Base-by-base conservation (phyloP, 2,329 filamentous ascomycete genomes). In the Lecanicillium sp. region DNA sequence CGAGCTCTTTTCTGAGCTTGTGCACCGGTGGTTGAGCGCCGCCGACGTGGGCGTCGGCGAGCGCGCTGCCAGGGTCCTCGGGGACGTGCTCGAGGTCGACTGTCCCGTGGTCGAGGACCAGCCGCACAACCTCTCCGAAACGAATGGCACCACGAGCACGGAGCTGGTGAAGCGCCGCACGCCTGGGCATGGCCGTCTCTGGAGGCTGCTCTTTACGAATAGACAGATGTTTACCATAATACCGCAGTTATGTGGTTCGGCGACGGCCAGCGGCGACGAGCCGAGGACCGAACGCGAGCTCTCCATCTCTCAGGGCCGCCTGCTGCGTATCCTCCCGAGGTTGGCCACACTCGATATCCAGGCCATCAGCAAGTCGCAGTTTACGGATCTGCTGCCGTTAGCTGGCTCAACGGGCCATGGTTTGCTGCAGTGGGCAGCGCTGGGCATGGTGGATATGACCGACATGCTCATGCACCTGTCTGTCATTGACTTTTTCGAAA, bases 41-140 rank as follows among this genome's bases (percentile, higher is more conserved):
- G 37, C 33, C 5, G 39, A 44, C 11, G 36, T 42, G 5, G 40
- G 43, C 14, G 18, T 43, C 29, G 48, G 71, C 10, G 71, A 78
- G 50, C 67, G 64, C 22, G 74, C 68, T 3, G 62, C 62, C 2
- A 63, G 58, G 36, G 66, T 72, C 2, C 52, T 81, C 3, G 68
- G 68, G 2, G 69, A 74, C 45, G 52, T 80, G 27, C 62, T 81
- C 4, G 69, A 77, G 36, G 60, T 69, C 6, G 77, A 81, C 54
- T 76, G 70, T 46, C 63, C 68, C 9, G 46, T 61, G 12, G 43
- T 54, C 19, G 42, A 58, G 48, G 14, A 57, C 55, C 13, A 54
- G 33, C 34, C 52, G 17, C 46, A 48, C 18, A 52, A 49, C 29
- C 12, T 4, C 13, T 17, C 7, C 17, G 14, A 4, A 48, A 42